Conservation (phyloP, 2,329 filamentous ascomycete genomes). For the Uncinocarpus reesii region DNA sequence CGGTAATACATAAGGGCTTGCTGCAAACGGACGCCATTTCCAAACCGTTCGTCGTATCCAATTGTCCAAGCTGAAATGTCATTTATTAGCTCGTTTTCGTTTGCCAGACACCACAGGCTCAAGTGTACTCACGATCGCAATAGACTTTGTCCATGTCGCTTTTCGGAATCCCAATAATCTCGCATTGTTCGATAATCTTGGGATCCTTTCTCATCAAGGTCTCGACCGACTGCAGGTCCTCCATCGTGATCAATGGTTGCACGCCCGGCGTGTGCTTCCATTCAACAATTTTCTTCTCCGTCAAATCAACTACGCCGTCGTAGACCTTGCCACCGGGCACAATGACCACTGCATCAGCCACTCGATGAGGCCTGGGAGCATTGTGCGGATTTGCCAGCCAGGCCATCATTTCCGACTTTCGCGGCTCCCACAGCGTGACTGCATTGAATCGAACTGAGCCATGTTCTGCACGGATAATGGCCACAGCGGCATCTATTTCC, state of each 20-base stretch:
- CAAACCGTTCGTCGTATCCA: constrained; percentile 84
- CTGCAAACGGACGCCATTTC: constrained; percentile 66
- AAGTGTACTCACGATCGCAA: constrained; percentile 55
- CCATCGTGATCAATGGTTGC: constrained; percentile 85
- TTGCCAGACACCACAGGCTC: not conserved
- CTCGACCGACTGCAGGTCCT: constrained; percentile 76
- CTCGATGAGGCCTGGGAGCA: constrained; percentile 53
- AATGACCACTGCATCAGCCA: constrained; percentile 77
- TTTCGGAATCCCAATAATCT: constrained; percentile 65
- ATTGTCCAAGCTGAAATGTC: constrained; percentile 68
- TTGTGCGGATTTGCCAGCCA: constrained; percentile 61
- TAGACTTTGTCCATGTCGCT: constrained; percentile 93
- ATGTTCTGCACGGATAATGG: constrained; percentile 58
- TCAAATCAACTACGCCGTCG: constrained; percentile 69
- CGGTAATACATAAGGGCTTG: constrained; percentile 95
- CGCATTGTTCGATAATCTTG: constrained; percentile 83
- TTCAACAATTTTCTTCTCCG: constrained; percentile 53
- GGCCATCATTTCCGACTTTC: constrained; percentile 69
- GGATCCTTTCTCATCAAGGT: constrained; percentile 63
- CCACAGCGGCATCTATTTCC: constrained; percentile 64
- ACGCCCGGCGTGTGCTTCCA: constrained; percentile 69
- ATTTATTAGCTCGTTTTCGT: not conserved
- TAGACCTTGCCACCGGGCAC: constrained; percentile 67
- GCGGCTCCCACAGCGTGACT: constrained; percentile 72
- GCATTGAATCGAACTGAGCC: constrained; percentile 73